A percentile compares a stretch with the other conserved stretches of the same genome.
These are phyloP conservation scores for Colletotrichum sp. DNA, from an alignment of 2,329 filamentous ascomycete species.

Conservation along the genomic window DNA sequence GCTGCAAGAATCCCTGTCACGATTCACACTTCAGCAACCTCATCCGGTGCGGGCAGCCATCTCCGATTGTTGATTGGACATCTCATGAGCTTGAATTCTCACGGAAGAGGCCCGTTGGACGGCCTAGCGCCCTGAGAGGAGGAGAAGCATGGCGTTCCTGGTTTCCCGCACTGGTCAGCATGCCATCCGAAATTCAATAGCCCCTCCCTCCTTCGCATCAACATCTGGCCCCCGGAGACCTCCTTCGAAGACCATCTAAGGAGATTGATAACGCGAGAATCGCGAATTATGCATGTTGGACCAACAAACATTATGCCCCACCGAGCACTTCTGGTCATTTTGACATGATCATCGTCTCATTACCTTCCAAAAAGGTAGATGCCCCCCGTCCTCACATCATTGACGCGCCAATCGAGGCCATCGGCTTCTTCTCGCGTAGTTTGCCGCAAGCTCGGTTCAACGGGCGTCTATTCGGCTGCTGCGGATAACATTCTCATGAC, in stretches of 20 bases:
- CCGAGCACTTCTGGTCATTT: background rate
- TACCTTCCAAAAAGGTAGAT: background rate
- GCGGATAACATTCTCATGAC: background rate
- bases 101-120: background rate
- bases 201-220: background rate
- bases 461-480: background rate
- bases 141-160: background rate
- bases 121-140: slow-evolving; percentile 13
- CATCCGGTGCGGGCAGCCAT: background rate
- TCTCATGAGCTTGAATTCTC: background rate
- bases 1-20: slow-evolving; percentile 25
- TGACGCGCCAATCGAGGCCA: background rate
- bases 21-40: slow-evolving; percentile 21
- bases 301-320: background rate
- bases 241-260: background rate
- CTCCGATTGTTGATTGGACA: background rate
- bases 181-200: background rate
- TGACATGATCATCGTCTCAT: background rate
- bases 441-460: background rate
- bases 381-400: background rate
- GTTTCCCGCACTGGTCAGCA: background rate
- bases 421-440: background rate
- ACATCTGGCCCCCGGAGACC: background rate
- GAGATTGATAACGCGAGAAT: background rate
- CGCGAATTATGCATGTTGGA: background rate